Base-by-base conservation (phyloP, 495 filamentous ascomycete genomes). In the Neurospora tetrasperma region DNA sequence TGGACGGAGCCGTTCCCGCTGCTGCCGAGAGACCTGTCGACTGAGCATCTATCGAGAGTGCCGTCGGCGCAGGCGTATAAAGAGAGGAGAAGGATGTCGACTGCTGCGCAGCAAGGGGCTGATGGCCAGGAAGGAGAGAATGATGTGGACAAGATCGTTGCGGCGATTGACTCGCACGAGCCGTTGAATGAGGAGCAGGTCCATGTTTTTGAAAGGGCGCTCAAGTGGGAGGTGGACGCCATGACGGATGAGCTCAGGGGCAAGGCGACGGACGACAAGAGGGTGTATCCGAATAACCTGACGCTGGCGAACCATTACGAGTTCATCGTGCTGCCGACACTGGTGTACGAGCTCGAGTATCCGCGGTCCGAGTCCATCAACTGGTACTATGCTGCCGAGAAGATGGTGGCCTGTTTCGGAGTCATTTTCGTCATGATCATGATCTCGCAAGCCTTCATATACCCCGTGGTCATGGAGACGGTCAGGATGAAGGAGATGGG, bases 301-400 rank as follows among this genome's bases (percentile, higher is more conserved):
- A 92, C 88, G 3, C 73, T 88, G 69, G 62, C 72, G 62, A 92
- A 93, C 80, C 90, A 90, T 75, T 87, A 88, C 76, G 91, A 92
- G 73, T 94, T 89, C 80, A 88, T 90, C 72, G 86, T 89, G 59
- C 85, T 94, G 18, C 91, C 91, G 38, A 94, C 91, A 9, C 80
- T 92, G 41, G 90, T 93, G 18, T 94, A 93, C 81, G 91, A 94
- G 78, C 85, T 93, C 18, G 89, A 90, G 75, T 93, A 93, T 76
- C 91, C 91, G 12, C 86, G 91, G 41, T 89, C 90, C 59, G 85
- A 90, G 38, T 79, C 74, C 12, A 90, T 92, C 76, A 87, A 91
- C 79, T 92, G 90, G 90, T 83, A 80, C 72, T 94, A 93, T 77
- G 90, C 91, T 9, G 84, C 85, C 4, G 91, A 94, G 79, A 93